Evolutionary conservation across 768 basidiomycete species (phyloP), one percentile per base, ranked within the genome.

Genomic region (Fibroporia radiculosa): DNA sequence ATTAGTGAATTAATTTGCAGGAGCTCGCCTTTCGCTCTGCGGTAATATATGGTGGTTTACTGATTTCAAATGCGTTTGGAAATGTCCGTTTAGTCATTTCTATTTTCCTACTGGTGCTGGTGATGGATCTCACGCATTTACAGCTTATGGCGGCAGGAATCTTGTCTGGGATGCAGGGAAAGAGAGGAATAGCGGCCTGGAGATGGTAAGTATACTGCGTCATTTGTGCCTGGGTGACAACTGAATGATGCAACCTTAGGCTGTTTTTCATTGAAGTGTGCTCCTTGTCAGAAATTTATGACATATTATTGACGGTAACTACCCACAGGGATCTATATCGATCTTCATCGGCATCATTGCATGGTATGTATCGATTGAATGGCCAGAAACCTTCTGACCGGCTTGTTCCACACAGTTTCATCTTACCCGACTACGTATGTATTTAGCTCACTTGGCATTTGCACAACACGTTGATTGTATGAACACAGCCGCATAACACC

Each of bases 61-160:
- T 82, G 7, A 70, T 82, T 32, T 79, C 80, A 3, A 80, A 81
- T 55, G 81, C 83, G 4, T 82, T 84, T 51, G 80, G 82, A 35
- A 67, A 73, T 35, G 80, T 82, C 44, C 55, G 75, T 56, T n/a
- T n/a, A n/a, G n/a, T n/a, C n/a, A n/a, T n/a, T n/a, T n/a, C n/a
- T n/a, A n/a, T n/a, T n/a, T n/a, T n/a, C n/a, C n/a, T n/a, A n/a
- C n/a, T n/a, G n/a, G n/a, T n/a, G n/a, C n/a, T n/a, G n/a, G n/a
- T n/a, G n/a, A n/a, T n/a, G n/a, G n/a, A n/a, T n/a, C n/a, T n/a
- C n/a, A n/a, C n/a, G n/a, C n/a, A n/a, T 8, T 29, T 48, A 16
- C 48, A 83, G 77, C 58, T 85, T 6, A 75, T 86, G 55, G 86
- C 83, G 13, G 84, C 84, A n/a, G 84, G 81, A 10, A 82, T 87